A percentile compares a stretch with the other conserved stretches of the same genome.
phyloP scores from a whole-genome alignment of 805 yeast genomes.

The Trichomonascus vanleenenianus region DNA sequence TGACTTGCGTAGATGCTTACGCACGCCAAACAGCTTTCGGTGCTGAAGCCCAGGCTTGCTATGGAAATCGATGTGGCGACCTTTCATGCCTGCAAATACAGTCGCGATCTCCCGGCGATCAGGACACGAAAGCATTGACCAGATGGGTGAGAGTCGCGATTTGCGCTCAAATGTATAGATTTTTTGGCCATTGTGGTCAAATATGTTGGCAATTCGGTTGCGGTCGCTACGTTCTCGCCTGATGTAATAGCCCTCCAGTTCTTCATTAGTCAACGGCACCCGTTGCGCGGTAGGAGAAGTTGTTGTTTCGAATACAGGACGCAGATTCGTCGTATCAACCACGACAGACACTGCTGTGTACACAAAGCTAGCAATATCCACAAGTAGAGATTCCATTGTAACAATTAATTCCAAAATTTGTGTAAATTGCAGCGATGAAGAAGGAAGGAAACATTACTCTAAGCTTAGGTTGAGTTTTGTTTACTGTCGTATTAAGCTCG shows the following conservation, averaged over 20 bases:
- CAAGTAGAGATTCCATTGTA: not conserved
- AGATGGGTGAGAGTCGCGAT: slow-evolving; percentile 40
- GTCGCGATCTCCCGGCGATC: slow-evolving; percentile 42
- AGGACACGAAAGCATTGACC: slow-evolving; percentile 44
- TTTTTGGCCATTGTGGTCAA: slow-evolving; percentile 38
- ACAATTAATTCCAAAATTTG: not conserved
- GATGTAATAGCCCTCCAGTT: slow-evolving; percentile 35
- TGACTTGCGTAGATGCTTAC: slow-evolving; percentile 21
- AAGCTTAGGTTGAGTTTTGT: too few relatives aligned
- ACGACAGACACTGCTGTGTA: slow-evolving; percentile 7
- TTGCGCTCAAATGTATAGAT: slow-evolving; percentile 45
- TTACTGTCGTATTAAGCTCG: too few relatives aligned
- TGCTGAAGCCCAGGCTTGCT: slow-evolving; percentile 38
- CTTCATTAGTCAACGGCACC: slow-evolving; percentile 9
- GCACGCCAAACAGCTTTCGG: slow-evolving; percentile 34
- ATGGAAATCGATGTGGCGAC: slow-evolving; percentile 43
- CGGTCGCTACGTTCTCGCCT: slow-evolving; percentile 44
- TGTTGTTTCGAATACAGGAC: slow-evolving; percentile 1
- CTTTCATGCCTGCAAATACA: slow-evolving; percentile 41
- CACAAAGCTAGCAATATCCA: slow-evolving; percentile 1
- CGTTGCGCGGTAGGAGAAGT: slow-evolving; percentile 4
- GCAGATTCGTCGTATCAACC: slow-evolving; percentile 2
- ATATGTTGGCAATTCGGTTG: slow-evolving; percentile 42
- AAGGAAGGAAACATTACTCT: not conserved
- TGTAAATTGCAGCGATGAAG: not conserved